phyloP scores from a whole-genome alignment of 2,329 filamentous ascomycete genomes.

The Laburnicola sp. region DNA sequence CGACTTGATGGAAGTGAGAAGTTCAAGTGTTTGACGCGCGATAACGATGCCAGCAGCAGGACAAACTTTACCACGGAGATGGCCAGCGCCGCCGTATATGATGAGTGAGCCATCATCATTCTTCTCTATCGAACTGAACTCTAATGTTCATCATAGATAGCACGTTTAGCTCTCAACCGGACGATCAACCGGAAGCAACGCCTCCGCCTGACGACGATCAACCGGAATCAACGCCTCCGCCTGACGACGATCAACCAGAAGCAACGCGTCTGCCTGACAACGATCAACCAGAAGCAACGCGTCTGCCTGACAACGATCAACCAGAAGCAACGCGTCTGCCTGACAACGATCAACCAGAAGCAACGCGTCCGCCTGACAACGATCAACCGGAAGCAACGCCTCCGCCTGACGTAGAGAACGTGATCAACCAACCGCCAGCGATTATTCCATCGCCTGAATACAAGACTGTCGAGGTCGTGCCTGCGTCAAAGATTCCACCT shows the following conservation, averaged over 20 bases:
- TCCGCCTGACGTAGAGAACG: conserved; percentile 3
- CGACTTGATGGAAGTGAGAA: no score
- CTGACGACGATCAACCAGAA: no score
- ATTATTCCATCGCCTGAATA: conserved; percentile 12
- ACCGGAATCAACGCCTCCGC: neutral
- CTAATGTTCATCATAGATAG: conserved; percentile 7
- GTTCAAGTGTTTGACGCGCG: neutral
- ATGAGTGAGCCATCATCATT: conserved; percentile 3
- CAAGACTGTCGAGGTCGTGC: conserved; percentile 14
- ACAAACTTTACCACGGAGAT: conserved; percentile 6
- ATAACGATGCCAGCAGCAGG: conserved; percentile 10
- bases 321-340: no score
- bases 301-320: no score
- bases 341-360: no score
- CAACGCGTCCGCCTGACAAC: neutral
- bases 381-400: neutral
- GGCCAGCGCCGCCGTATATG: conserved; percentile 10
- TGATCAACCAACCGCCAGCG: conserved; percentile 11
- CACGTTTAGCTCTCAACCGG: neutral
- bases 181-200: neutral
- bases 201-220: neutral
- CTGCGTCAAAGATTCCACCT: conserved; percentile 8
- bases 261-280: no score
- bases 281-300: no score
- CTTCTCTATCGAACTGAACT: neutral